Percentiles rank a stretch among this genome's conserved stretches.
Conservation (phyloP, 2,329 filamentous ascomycete genomes). For the Gnomoniopsis smithogilvyi region DNA sequence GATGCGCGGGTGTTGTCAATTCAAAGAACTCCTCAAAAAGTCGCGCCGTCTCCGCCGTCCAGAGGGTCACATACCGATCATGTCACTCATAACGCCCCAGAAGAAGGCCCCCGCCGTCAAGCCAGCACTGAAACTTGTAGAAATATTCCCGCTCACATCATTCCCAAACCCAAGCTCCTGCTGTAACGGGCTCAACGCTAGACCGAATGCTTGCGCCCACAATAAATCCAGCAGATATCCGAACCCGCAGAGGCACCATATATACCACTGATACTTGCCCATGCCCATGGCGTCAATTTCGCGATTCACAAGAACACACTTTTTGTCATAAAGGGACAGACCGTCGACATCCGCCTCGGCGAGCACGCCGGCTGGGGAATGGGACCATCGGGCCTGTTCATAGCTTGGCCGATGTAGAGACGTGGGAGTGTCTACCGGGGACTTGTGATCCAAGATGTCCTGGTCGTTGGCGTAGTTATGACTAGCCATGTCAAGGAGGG, state of each 20-base stretch:
- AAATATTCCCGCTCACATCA: constrained; percentile 41
- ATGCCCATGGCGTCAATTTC: constrained; percentile 52
- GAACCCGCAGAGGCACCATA: constrained; percentile 51
- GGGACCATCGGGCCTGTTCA: not conserved
- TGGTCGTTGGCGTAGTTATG: not conserved
- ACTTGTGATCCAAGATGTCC: constrained; percentile 5
- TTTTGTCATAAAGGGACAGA: constrained; percentile 16
- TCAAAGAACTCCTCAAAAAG: not conserved
- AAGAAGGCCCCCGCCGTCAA: constrained; percentile 53
- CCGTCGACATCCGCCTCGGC: constrained; percentile 11
- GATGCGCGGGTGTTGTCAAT: constrained; percentile 21
- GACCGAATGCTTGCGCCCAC: constrained; percentile 57
- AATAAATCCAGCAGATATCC: constrained; percentile 54
- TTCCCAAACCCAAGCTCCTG: constrained; percentile 53
- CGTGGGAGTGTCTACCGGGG: constrained; percentile 1
- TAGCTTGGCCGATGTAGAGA: not conserved
- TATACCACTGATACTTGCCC: constrained; percentile 50
- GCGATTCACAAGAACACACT: constrained; percentile 21
- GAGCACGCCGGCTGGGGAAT: constrained; percentile 6
- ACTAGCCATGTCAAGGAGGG: constrained; percentile 12
- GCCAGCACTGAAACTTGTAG: constrained; percentile 50
- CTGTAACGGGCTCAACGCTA: constrained; percentile 50
- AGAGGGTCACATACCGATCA: constrained; percentile 30
- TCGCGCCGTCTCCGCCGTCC: not conserved
- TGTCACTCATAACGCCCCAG: constrained; percentile 54